Evolutionary conservation across 768 basidiomycete species (phyloP).

Genomic region (Favolaschia claudopus): DNA sequence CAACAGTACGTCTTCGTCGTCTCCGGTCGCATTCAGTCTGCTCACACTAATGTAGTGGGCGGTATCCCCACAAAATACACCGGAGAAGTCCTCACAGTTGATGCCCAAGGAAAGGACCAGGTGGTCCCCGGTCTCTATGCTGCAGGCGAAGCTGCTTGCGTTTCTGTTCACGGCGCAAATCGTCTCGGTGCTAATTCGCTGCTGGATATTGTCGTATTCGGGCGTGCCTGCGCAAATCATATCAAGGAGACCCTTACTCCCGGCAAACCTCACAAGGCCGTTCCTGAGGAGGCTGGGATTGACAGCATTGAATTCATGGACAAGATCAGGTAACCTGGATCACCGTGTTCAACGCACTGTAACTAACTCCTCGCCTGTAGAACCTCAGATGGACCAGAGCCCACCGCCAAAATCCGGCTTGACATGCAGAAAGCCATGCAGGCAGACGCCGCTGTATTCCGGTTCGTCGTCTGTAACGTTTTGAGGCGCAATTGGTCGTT

Average conservation of each 20-base stretch:
- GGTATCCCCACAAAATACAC: slow-evolving; percentile 99
- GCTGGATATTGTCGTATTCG: slow-evolving; percentile 98
- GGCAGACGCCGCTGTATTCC: slow-evolving; percentile 96
- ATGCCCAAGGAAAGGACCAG: slow-evolving; percentile 90
- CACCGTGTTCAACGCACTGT: neutral
- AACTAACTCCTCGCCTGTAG: slow-evolving; percentile 42
- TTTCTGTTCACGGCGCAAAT: slow-evolving; percentile 99
- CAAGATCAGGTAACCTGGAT: slow-evolving; percentile 67
- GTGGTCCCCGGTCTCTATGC: slow-evolving; percentile 97
- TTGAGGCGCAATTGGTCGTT: no score
- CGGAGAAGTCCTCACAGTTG: slow-evolving; percentile 92
- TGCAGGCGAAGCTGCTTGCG: slow-evolving; percentile 98
- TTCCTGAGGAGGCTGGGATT: slow-evolving; percentile 87
- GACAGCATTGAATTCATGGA: slow-evolving; percentile 88
- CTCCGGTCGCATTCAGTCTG: no score
- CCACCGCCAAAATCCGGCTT: slow-evolving; percentile 90
- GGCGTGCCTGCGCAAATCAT: slow-evolving; percentile 98
- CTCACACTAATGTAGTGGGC: slow-evolving; percentile 74
- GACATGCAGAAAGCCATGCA: slow-evolving; percentile 99
- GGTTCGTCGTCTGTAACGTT: slow-evolving; percentile 48
- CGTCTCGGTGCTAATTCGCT: slow-evolving; percentile 99
- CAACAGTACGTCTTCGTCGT: slow-evolving; percentile 76
- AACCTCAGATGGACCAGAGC: slow-evolving; percentile 79
- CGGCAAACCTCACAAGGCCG: slow-evolving; percentile 88
- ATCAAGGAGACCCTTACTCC: slow-evolving; percentile 91